Percentiles rank a stretch among this genome's conserved stretches.
These are phyloP conservation scores for Fusarium poae DNA, from an alignment of 2,329 filamentous ascomycete genomes.

Conservation along the genomic window DNA sequence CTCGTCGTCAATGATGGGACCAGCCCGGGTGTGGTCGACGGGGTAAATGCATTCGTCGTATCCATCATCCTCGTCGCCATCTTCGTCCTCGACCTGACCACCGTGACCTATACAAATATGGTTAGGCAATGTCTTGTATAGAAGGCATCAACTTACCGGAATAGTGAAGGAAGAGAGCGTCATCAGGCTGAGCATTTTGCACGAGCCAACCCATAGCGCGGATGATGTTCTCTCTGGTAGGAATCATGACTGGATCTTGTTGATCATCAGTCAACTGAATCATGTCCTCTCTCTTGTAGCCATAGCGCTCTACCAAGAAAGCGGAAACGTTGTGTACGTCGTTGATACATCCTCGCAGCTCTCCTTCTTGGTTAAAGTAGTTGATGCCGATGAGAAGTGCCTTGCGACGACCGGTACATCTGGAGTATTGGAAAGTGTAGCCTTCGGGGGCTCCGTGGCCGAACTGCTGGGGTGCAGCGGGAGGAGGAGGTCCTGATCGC, in stretches of 20 bases:
- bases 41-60: conserved; percentile 85
- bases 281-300: conserved; percentile 84
- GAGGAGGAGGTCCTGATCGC: conserved; percentile 59
- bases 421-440: conserved; percentile 82
- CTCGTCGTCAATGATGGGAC: conserved; percentile 83
- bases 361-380: conserved; percentile 79
- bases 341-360: conserved; percentile 84
- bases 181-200: conserved; percentile 77
- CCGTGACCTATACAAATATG: conserved; percentile 70
- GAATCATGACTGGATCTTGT: conserved; percentile 75
- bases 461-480: conserved; percentile 67
- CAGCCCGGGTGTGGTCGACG: conserved; percentile 76
- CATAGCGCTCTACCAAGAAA: conserved; percentile 76
- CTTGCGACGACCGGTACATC: conserved; percentile 79
- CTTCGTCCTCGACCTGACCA: conserved; percentile 78
- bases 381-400: conserved; percentile 84
- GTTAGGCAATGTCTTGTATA: conserved; percentile 8
- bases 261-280: conserved; percentile 83
- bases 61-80: conserved; percentile 83
- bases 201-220: conserved; percentile 83
- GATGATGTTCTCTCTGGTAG: conserved; percentile 81
- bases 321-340: conserved; percentile 81
- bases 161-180: conserved; percentile 83
- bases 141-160: conserved; percentile 63
- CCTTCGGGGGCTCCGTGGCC: conserved; percentile 75